Percentiles rank a stretch among this genome's conserved stretches.
phyloP scores from a whole-genome alignment of 1,284 basidiomycete genomes.

The Ceratobasidium papillatum region DNA sequence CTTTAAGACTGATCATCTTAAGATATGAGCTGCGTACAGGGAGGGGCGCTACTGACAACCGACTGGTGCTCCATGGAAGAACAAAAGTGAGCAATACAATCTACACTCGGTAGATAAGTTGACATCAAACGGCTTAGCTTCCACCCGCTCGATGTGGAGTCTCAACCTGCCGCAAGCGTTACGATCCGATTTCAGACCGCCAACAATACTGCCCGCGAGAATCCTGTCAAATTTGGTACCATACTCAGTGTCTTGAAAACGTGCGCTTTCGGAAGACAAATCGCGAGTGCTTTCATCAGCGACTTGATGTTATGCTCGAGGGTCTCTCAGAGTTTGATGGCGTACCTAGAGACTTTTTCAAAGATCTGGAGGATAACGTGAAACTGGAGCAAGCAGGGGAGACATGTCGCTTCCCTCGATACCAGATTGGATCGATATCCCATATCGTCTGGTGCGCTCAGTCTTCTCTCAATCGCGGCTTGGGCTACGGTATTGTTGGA shows the following conservation, averaged over 20 bases:
- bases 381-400: neutral
- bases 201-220: slow-evolving; percentile 10
- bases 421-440: neutral
- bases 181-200: neutral
- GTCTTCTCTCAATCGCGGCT: neutral
- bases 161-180: neutral
- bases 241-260: neutral
- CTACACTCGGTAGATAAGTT: neutral
- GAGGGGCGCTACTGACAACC: neutral
- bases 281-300: neutral
- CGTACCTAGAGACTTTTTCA: no score
- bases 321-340: neutral
- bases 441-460: neutral
- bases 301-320: neutral
- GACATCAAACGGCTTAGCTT: neutral
- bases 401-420: neutral
- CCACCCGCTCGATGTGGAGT: neutral
- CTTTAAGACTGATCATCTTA: neutral
- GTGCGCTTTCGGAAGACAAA: neutral
- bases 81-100: neutral
- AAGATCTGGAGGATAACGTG: neutral
- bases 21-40: neutral
- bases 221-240: neutral
- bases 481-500: neutral
- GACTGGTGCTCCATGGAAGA: neutral